Base-by-base conservation (phyloP, 169 alveolate genomes). In the Plasmodium falciparum region DNA sequence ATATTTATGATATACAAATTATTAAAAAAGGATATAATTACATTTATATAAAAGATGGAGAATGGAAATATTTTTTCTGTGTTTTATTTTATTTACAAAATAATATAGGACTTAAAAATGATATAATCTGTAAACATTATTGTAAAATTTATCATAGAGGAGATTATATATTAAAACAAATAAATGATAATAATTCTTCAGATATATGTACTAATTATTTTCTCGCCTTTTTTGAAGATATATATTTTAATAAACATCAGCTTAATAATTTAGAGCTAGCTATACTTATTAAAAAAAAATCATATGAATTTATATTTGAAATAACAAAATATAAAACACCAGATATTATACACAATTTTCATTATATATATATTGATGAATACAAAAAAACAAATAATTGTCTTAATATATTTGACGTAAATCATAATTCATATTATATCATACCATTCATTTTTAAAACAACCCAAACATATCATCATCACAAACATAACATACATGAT, bases 11-110 rank as follows among this genome's bases (percentile, higher is more conserved):
- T 24, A 78, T 78, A 2, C n/a, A 65, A 7, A 78, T 78, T 7
- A 11, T 65, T 2, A 78, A 78, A 70, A 78, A 39, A 45, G 89
- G 89, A 15, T 66, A 78, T 54, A 15, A 26, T 11, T 54, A 33
- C 33, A 15, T 78, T 4, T 66, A 33, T 70, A 52, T 78, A 8
- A 11, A 43, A 20, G 67, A 45, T 3, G 72, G 17, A 2, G 45
- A 54, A 12, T 78, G 89, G 89, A 70, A 78, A 29, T 0, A 26
- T n/a, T 78, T 26, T 45, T 78, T 39, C 49, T 78, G 89, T 66
- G 65, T 66, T 45, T 13, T 78, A 29, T 78, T 78, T 24, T 39
- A 50, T 33, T 43, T 78, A 29, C 65, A 78, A 0, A 78, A 20
- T 45, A 78, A 66, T 58, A 12, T 39, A 9, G 39, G n/a, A 9